Base-by-base conservation (phyloP, 352 stramenopile species). In the Peronosclerospora sorghi region DNA sequence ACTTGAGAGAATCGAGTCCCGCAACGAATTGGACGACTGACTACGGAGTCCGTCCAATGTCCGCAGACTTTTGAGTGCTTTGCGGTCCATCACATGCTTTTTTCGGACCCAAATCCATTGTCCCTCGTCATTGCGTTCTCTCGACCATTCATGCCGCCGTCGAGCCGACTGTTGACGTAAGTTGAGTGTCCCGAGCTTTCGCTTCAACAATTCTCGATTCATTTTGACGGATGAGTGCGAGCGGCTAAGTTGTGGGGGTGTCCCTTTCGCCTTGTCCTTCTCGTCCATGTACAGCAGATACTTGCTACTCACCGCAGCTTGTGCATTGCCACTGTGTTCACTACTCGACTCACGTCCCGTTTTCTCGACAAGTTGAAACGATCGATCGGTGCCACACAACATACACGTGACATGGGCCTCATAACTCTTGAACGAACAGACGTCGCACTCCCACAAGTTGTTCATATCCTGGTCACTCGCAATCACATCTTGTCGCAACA, bases 391-490 rank as follows among this genome's bases (percentile, higher is more conserved):
- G 32, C 86, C 86, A 51, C 86, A 96, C 12, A 96, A 56, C 65
- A 90, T 91, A 57, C 86, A 96, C 7, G 69, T 88, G 47, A 79
- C 65, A 44, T 89, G 83, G 0, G 77, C 71, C 13, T 89, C 76
- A 54, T 92, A 88, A 61, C 88, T 96, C 58, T 94, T 93, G 52
- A 96, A 96, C 26, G 68, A 84, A 49, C 86, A 96, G n/a, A 96
- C 83, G n/a, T 88, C 76, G 50, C 86, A 96, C 42, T 88, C 74
- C 86, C 86, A 96, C 8, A 92, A 47, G 12, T 65, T 73, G 29
- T 73, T 86, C 65, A 89, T 87, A 43, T 88, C 74, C 51, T 86
- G 76, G 58, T 92, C 79, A 38, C 79, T 91, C 5, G 79, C 79
- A 45, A 92, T 92, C 45, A 92, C 79, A 38, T 92, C 79, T 32